phyloP scores from a whole-genome alignment of 768 basidiomycete species.

The Leccinum longicurvipes region DNA sequence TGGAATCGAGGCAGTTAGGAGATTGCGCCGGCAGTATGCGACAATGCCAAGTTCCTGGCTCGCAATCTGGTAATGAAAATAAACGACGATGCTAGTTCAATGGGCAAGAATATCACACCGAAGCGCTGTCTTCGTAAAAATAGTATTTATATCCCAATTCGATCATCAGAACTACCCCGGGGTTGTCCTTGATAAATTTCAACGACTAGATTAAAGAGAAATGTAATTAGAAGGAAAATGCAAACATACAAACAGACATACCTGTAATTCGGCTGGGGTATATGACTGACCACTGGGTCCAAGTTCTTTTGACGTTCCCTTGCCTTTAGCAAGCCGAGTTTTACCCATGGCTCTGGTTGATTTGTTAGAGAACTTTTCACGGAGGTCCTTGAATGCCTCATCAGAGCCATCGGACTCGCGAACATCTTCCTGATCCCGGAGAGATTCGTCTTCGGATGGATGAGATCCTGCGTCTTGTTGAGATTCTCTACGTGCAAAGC shows the following conservation, averaged over 20 bases:
- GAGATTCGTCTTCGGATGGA: slow-evolving; percentile 22
- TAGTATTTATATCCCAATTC: slow-evolving; percentile 83
- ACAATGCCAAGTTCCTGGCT: slow-evolving; percentile 77
- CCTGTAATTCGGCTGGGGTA: slow-evolving; percentile 77
- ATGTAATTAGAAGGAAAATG: background rate
- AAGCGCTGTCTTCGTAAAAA: slow-evolving; percentile 84
- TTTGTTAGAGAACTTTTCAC: slow-evolving; percentile 43
- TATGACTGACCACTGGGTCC: slow-evolving; percentile 71
- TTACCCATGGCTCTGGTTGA: slow-evolving; percentile 36
- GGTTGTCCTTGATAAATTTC: slow-evolving; percentile 63
- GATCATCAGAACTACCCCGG: slow-evolving; percentile 68
- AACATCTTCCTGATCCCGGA: slow-evolving; percentile 24
- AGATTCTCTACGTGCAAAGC: slow-evolving; percentile 26
- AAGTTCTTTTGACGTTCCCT: slow-evolving; percentile 38
- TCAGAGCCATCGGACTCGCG: slow-evolving; percentile 43
- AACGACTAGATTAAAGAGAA: slow-evolving; percentile 17
- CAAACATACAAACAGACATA: slow-evolving; percentile 15
- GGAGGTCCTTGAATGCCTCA: slow-evolving; percentile 44
- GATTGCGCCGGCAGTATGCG: slow-evolving; percentile 67
- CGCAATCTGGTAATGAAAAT: slow-evolving; percentile 50
- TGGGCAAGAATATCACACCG: slow-evolving; percentile 38
- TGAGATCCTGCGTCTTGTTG: slow-evolving; percentile 11
- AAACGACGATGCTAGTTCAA: background rate
- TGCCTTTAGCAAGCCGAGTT: slow-evolving; percentile 27
- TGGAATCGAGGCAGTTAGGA: slow-evolving; percentile 74